phyloP scores from a whole-genome alignment of 352 stramenopile genomes.

The Globisporangium nunn region DNA sequence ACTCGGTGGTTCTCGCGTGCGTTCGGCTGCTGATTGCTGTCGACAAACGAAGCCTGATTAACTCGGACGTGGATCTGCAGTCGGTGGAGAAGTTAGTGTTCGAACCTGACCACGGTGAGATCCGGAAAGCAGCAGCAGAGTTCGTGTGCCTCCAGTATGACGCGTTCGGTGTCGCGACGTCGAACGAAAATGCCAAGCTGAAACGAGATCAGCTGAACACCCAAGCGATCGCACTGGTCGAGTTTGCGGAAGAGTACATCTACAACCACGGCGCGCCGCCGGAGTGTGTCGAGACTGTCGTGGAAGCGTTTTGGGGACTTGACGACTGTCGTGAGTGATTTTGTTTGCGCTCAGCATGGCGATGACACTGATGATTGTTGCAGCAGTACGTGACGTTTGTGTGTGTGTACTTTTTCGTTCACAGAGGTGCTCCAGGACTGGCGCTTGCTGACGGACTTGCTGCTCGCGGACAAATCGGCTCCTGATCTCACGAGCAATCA shows the following conservation, averaged over 20 bases:
- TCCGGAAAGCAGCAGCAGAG: conserved; percentile 74
- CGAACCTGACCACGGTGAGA: conserved; percentile 54
- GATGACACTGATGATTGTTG: conserved; percentile 4
- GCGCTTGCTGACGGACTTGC: conserved; percentile 62
- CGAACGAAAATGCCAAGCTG: conserved; percentile 50
- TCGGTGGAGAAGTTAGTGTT: conserved; percentile 81
- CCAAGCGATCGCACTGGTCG: conserved; percentile 83
- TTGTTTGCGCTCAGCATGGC: background rate
- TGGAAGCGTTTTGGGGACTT: conserved; percentile 81
- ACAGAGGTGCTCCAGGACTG: conserved; percentile 81
- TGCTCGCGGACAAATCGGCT: conserved; percentile 75
- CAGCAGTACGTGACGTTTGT: conserved; percentile 5
- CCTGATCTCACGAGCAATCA: conserved; percentile 76
- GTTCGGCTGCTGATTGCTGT: conserved; percentile 75
- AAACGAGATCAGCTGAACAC: conserved; percentile 81
- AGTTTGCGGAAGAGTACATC: conserved; percentile 86
- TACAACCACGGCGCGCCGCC: conserved; percentile 54
- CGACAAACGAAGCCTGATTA: conserved; percentile 79
- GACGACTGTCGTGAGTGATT: conserved; percentile 75
- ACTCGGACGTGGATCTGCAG: conserved; percentile 65
- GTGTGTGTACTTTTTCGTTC: background rate
- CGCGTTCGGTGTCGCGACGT: conserved; percentile 74
- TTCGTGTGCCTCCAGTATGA: conserved; percentile 88
- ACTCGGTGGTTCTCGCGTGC: conserved; percentile 55
- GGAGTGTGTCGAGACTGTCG: conserved; percentile 61